Evolutionary conservation across 352 stramenopile genomes (phyloP).

Genomic region (Phytophthora fragariaefolia): DNA sequence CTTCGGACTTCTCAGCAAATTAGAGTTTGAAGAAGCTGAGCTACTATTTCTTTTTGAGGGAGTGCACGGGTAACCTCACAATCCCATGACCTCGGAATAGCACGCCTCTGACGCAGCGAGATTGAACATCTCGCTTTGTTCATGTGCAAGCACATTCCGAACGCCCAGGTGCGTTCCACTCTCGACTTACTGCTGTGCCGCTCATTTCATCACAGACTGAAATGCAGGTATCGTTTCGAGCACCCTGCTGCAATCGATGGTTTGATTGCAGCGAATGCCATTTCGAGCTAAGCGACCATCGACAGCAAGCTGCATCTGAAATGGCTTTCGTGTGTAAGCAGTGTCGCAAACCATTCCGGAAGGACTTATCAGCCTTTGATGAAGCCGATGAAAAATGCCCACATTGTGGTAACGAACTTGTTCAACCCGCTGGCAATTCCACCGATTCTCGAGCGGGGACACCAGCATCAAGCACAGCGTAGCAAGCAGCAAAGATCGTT

Average conservation of each 20-base stretch:
- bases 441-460: slow-evolving; percentile 3
- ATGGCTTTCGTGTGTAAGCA: slow-evolving; percentile 75
- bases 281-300: slow-evolving; percentile 69
- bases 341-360: slow-evolving; percentile 69
- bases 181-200: not conserved
- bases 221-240: slow-evolving; percentile 63
- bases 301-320: slow-evolving; percentile 46
- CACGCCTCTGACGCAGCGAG: not conserved
- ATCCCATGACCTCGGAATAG: slow-evolving; percentile 31
- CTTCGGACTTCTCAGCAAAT: slow-evolving; percentile 10
- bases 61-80: not conserved
- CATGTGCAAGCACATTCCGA: slow-evolving; percentile 64
- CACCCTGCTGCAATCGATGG: slow-evolving; percentile 76
- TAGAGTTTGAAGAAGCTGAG: not conserved
- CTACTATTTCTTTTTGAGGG: not conserved
- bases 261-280: slow-evolving; percentile 85
- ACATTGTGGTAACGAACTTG: slow-evolving; percentile 61
- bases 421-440: slow-evolving; percentile 33
- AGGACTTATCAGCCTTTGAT: slow-evolving; percentile 59
- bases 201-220: not conserved
- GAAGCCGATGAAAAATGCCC: slow-evolving; percentile 68
- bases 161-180: slow-evolving; percentile 32
- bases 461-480: slow-evolving; percentile 3
- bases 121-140: not conserved
- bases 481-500: too few species aligned